A percentile compares a stretch with the other conserved stretches of the same genome.
Evolutionary conservation across 257 asterid genomes (phyloP).

Genomic region (Henckelia pumila): DNA sequence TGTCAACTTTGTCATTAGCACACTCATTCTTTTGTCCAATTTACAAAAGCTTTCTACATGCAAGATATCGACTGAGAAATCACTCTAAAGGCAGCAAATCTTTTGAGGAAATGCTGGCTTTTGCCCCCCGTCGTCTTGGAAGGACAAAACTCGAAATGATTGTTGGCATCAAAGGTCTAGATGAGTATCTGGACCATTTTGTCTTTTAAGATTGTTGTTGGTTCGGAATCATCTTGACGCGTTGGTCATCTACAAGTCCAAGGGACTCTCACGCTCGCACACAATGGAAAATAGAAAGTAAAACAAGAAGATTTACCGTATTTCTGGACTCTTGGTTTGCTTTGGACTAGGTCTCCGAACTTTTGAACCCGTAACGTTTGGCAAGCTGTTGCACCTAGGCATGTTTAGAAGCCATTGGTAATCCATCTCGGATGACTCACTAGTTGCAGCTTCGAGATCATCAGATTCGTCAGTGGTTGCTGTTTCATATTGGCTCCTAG

Average conservation of each 20-base stretch:
- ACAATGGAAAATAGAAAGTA: neutral
- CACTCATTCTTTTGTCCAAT: neutral
- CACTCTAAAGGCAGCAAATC: too few relatives aligned
- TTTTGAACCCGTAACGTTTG: slow-evolving; percentile 43
- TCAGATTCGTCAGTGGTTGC: slow-evolving; percentile 40
- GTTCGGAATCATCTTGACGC: too few relatives aligned
- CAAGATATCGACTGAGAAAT: too few relatives aligned
- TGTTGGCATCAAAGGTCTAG: too few relatives aligned
- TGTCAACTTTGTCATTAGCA: neutral
- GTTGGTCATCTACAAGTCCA: too few relatives aligned
- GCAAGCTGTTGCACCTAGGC: slow-evolving; percentile 35
- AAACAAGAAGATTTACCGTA: slow-evolving; percentile 35
- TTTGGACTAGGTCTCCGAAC: slow-evolving; percentile 46
- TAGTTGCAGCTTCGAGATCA: slow-evolving; percentile 58
- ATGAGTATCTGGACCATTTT: too few relatives aligned
- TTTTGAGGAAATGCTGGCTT: too few relatives aligned
- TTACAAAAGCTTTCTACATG: too few relatives aligned
- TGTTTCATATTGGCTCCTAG: slow-evolving; percentile 17
- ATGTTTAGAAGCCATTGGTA: slow-evolving; percentile 37
- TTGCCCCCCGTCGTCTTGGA: too few relatives aligned
- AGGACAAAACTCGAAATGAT: too few relatives aligned
- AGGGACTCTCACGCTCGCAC: too few relatives aligned
- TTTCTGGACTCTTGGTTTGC: slow-evolving; percentile 45
- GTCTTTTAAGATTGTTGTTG: too few relatives aligned
- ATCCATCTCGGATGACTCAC: slow-evolving; percentile 73